Base-by-base conservation (phyloP, 1,284 basidiomycete genomes). In the Moesziomyces parantarcticus region DNA sequence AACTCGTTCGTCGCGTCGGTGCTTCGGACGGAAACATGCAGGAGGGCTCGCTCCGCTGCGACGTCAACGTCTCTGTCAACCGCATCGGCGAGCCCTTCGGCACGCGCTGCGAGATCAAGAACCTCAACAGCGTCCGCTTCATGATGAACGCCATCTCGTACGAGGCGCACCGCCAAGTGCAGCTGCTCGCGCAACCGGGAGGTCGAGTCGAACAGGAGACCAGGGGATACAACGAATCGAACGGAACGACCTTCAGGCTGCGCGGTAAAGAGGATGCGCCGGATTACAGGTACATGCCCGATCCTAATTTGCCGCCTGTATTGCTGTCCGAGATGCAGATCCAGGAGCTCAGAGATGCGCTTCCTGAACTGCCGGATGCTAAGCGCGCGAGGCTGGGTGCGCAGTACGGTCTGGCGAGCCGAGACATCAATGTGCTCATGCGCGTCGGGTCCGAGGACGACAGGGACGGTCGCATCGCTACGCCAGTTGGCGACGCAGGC, bases 231-330 rank as follows among this genome's bases (percentile, higher is more conserved):
- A 89, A 98, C 83, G 93, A 95, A 82, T 86, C 90, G 55, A 89
- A 87, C 3, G 91, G 90, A 13, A 88, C 91, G 79, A 99, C 97
- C 0, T 95, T 89, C 85, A 87, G 87, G 21, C 85, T 98, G 60
- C 88, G 97, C 43, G 90, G 89, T 47, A 99, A 99, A 84, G 96
- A 97, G 80, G 92, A 94, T 77, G 91, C 93, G 0, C 92, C 92
- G 5, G 96, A 99, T 83, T 99, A 99, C 84, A 88, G 96, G 8
- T 99, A 97, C 85, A 95, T 99, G 93, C 97, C 97, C 0, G 97
- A 99, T 83, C 90, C 93, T 0, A 98, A 99, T 81, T 85, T 99
- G 0, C 93, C 93, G 0, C 89, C 91, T 0, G 48, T 83, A 7
- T 83, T 95, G 5, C 84, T 97, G n/a, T 61, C 76, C 6, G 39